phyloP scores from a whole-genome alignment of 108 stramenopile genomes.

The Cylindrotheca fusiformis region DNA sequence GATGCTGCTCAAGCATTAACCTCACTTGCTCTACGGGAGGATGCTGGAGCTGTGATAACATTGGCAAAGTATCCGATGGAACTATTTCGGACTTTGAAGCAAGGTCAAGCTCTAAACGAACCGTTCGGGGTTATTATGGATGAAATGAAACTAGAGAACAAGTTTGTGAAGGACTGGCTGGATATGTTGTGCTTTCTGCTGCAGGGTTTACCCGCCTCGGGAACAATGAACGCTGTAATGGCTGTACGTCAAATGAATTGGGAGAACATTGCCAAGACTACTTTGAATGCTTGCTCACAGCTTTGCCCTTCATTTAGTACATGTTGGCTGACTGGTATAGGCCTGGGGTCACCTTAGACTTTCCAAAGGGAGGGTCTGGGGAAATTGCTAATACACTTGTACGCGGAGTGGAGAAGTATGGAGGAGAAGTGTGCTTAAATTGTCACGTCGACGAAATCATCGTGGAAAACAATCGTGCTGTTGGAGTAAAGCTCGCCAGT shows the following conservation, averaged over 20 bases:
- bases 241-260: conserved; percentile 20
- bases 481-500: conserved; percentile 67
- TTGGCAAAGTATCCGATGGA: conserved; percentile 66
- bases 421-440: conserved; percentile 51
- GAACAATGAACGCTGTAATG: conserved; percentile 90
- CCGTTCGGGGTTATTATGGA: conserved; percentile 69
- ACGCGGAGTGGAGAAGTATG: conserved; percentile 75
- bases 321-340: conserved; percentile 93
- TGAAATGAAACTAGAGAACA: conserved; percentile 73
- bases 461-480: conserved; percentile 73
- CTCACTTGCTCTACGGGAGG: conserved; percentile 60
- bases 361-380: conserved; percentile 86
- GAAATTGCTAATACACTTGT: conserved; percentile 87
- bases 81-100: conserved; percentile 54
- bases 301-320: conserved; percentile 33
- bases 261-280: background rate
- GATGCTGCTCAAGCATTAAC: conserved; percentile 72
- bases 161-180: conserved; percentile 88
- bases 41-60: conserved; percentile 64
- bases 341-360: conserved; percentile 88
- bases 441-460: conserved; percentile 82
- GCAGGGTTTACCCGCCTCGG: conserved; percentile 85
- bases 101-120: conserved; percentile 60
- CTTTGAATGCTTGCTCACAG: conserved; percentile 33
- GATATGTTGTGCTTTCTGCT: conserved; percentile 81